These are phyloP conservation scores for Rubia balearica DNA, from an alignment of 305 asterid species.

Conservation along the genomic window DNA sequence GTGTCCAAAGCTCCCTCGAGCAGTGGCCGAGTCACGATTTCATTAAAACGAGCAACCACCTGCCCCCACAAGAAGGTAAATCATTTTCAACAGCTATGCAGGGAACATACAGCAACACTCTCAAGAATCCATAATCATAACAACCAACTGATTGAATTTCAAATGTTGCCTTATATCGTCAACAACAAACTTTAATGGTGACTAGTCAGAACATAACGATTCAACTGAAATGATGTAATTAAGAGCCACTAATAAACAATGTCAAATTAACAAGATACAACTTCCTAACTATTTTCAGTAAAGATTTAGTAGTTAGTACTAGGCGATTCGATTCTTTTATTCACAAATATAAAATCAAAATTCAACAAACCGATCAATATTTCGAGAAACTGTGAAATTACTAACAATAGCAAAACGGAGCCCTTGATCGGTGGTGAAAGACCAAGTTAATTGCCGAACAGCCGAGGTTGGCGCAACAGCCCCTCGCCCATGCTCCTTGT, in stretches of 20 bases:
- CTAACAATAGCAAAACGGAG: conserved; percentile 24
- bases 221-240: background rate
- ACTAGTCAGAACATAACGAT: no score
- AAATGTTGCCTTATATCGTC: background rate
- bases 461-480: conserved; percentile 13
- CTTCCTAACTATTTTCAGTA: no score
- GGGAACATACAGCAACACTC: background rate
- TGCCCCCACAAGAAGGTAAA: conserved; percentile 24
- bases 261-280: background rate
- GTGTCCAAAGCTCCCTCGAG: conserved; percentile 93
- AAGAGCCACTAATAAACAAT: background rate
- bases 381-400: background rate
- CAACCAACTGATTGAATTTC: background rate
- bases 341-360: background rate
- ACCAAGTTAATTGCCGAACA: conserved; percentile 20
- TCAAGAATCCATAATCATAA: background rate
- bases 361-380: background rate
- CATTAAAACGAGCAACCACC: conserved; percentile 98
- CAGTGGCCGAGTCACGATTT: conserved; percentile 70
- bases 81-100: conserved; percentile 5
- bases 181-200: background rate
- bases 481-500: background rate
- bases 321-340: no score
- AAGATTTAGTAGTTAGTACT: no score
- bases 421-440: conserved; percentile 15